Evolutionary conservation across 1,139 yeast genomes (phyloP).

Genomic region (Protomyces inundatus): DNA sequence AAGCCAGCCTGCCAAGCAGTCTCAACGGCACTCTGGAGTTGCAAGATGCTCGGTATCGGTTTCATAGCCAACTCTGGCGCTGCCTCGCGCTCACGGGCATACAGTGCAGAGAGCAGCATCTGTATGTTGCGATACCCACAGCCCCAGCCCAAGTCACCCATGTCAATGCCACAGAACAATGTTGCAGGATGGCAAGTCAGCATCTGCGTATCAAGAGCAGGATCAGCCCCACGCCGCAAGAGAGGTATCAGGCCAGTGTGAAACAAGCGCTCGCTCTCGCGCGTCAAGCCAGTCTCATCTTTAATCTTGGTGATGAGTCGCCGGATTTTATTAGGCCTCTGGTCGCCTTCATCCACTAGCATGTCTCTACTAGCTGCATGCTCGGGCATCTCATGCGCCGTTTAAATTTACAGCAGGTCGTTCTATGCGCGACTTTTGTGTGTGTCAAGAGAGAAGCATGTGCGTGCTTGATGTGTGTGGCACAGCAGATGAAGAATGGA

Average conservation of each 20-base stretch:
- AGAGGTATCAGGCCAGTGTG: background rate
- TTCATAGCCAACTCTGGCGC: background rate
- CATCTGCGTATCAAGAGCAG: background rate
- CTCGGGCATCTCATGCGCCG: too few species aligned
- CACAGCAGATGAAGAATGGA: too few species aligned
- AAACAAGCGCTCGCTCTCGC: background rate
- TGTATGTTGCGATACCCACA: slow-evolving; percentile 28
- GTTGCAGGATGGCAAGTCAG: background rate
- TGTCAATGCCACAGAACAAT: background rate
- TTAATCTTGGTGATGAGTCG: background rate
- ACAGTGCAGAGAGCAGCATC: slow-evolving; percentile 21
- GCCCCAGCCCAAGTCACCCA: slow-evolving; percentile 27
- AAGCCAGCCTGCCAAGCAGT: slow-evolving; percentile 11
- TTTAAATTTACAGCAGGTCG: too few species aligned
- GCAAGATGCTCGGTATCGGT: background rate
- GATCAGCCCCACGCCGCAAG: background rate
- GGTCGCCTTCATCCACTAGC: background rate
- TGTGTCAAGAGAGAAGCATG: too few species aligned
- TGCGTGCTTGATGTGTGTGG: too few species aligned
- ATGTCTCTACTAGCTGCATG: too few species aligned
- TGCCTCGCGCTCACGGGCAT: background rate
- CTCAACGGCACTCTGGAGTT: slow-evolving; percentile 13
- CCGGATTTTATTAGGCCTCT: background rate
- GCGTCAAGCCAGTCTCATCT: background rate
- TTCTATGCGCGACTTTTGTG: too few species aligned